Evolutionary conservation across 2,329 filamentous ascomycete genomes (phyloP), one percentile per base, ranked within the genome.

Genomic region (Pyrenochaeta sp.): DNA sequence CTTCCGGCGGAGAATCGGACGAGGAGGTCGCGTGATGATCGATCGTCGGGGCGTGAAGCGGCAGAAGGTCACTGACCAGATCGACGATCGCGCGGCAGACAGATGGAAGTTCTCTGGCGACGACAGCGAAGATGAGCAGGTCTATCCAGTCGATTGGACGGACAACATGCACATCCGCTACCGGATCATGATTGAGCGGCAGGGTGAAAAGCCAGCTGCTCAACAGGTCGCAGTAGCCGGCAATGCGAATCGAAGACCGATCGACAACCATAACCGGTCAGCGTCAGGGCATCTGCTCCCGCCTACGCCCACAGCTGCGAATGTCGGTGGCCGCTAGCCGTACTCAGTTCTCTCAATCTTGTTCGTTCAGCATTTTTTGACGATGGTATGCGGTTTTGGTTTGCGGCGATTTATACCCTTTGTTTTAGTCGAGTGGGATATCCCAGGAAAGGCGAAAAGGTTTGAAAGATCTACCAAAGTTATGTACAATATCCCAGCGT

Each of bases 41-140:
- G 95, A 98, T 77, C 88, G 92, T 65, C 87, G 90, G 64, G 87
- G 89, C 50, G 80, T 92, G 71, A 83, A 80, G 58, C 74, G 84
- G 37, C 83, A 77, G 27, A 71, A 67, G 51, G 51, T 66, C 20
- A 64, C 68, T 29, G 56, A 49, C 17, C 43, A 58, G 37, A 35
- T 66, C 31, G 73, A 75, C 44, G 71, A 75, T 33, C 71, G 73
- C 39, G 54, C 70, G 17, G 69, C 71, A 21, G 73, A 77, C 45
- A 61, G 74, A 56, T 97, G 90, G 85, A 96, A 92, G 77, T 96
- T 91, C 77, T 91, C 96, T 69, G 88, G 89, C 21, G 91, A 96
- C 66, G 91, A 92, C 56, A 89, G 89, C 58, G 91, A 93, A 46
- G 90, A 92, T 51, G 85, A 88, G 49, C 83, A 88, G 20, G 81